Evolutionary conservation across 176 grass and related monocot species (phyloP).

Genomic region (Pontederia crassipes): DNA sequence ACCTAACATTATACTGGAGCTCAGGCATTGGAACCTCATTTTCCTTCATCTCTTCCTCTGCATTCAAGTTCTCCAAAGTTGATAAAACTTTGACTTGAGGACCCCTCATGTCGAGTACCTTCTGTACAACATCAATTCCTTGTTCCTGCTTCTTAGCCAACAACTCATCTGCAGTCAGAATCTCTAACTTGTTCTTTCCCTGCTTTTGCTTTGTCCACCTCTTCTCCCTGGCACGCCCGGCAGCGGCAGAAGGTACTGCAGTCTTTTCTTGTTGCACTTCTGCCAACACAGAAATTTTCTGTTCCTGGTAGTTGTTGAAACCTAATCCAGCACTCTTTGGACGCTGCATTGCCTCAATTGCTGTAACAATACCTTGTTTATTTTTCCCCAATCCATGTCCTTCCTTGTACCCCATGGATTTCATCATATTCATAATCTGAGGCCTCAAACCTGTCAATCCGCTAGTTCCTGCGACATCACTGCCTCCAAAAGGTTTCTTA

Average conservation of each 20-base stretch:
- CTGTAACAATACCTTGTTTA: slow-evolving; percentile 36
- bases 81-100: slow-evolving; percentile 54
- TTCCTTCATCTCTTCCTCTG: slow-evolving; percentile 45
- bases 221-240: slow-evolving; percentile 31
- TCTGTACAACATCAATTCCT: slow-evolving; percentile 35
- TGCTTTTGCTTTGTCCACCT: slow-evolving; percentile 52
- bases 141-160: slow-evolving; percentile 66
- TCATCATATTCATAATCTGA: slow-evolving; percentile 42
- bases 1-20: slow-evolving; percentile 65
- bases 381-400: slow-evolving; percentile 68
- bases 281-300: slow-evolving; percentile 27
- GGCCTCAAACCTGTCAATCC: slow-evolving; percentile 32
- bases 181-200: slow-evolving; percentile 25
- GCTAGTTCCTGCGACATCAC: slow-evolving; percentile 3
- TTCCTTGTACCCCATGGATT: slow-evolving; percentile 58
- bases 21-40: slow-evolving; percentile 72
- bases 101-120: slow-evolving; percentile 76
- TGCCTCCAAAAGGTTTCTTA: slow-evolving; percentile 18
- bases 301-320: slow-evolving; percentile 64
- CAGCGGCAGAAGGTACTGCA: background rate
- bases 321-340: slow-evolving; percentile 67
- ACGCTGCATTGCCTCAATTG: slow-evolving; percentile 32
- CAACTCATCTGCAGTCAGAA: slow-evolving; percentile 56
- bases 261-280: slow-evolving; percentile 21
- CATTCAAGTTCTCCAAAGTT: slow-evolving; percentile 52